Evolutionary conservation across 2,329 filamentous ascomycete genomes (phyloP).

Genomic region (Incumbomyces lentus): DNA sequence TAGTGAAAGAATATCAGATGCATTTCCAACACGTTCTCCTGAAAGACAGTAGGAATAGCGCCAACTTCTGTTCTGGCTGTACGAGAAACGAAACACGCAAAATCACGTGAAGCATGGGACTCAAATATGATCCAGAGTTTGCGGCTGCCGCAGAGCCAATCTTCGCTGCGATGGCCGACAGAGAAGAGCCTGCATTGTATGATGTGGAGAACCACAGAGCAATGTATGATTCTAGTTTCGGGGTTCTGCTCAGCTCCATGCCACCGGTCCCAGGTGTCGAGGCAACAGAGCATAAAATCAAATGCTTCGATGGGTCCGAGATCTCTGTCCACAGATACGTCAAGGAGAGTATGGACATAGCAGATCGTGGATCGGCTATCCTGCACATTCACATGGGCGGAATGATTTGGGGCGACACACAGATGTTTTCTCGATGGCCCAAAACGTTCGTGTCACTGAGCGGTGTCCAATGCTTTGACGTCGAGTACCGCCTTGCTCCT

Average conservation of each 20-base stretch:
- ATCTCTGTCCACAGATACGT: conserved; percentile 22
- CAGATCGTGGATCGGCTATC: conserved; percentile 20
- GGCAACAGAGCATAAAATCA: conserved; percentile 10
- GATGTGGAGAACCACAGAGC: conserved; percentile 13
- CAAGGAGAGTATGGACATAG: conserved; percentile 19
- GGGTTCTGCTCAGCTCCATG: conserved; percentile 9
- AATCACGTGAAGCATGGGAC: conserved; percentile 11
- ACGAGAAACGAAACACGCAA: not conserved
- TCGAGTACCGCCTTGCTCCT: conserved; percentile 23
- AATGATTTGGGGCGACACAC: conserved; percentile 18
- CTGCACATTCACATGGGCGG: conserved; percentile 23
- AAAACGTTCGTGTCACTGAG: conserved; percentile 13
- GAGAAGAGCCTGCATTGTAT: conserved; percentile 11
- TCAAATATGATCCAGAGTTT: conserved; percentile 18
- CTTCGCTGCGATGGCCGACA: conserved; percentile 9
- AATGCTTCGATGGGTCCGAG: conserved; percentile 17
- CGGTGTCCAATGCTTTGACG: conserved; percentile 20
- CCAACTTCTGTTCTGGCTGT: not conserved
- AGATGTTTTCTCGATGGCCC: conserved; percentile 11
- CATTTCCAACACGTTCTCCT: not conserved
- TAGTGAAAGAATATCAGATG: no score
- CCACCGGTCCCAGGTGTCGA: conserved; percentile 16
- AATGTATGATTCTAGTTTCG: conserved; percentile 1
- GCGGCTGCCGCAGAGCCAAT: conserved; percentile 12
- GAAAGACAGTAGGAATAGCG: not conserved